phyloP scores from a whole-genome alignment of 2,329 filamentous ascomycete species.

The Atkinsonella hypoxylon region DNA sequence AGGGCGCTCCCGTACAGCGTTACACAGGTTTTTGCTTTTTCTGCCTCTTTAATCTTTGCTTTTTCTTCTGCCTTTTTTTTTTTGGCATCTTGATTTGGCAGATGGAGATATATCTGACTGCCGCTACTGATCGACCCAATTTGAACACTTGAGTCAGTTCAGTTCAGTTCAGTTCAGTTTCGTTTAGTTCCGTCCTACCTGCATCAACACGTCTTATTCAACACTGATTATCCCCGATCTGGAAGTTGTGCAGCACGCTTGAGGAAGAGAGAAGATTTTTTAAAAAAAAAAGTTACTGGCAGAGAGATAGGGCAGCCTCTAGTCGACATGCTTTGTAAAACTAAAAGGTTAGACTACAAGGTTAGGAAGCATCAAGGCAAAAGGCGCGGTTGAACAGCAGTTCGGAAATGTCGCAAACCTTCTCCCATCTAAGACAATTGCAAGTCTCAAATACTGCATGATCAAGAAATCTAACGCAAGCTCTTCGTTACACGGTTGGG shows the following conservation, averaged over 20 bases:
- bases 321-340: not conserved
- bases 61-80: not conserved
- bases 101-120: not conserved
- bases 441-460: not conserved
- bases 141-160: not conserved
- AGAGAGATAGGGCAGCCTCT: not conserved
- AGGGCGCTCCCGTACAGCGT: not conserved
- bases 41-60: too few species aligned
- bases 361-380: not conserved
- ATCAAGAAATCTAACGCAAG: not conserved
- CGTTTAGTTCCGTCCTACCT: not conserved
- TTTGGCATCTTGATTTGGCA: not conserved
- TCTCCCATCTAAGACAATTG: constrained; percentile 1
- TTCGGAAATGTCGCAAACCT: not conserved
- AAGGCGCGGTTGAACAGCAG: not conserved
- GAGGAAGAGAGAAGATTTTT: not conserved
- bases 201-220: not conserved
- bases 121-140: not conserved
- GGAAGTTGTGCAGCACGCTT: not conserved
- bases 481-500: not conserved
- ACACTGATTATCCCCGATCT: not conserved
- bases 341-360: not conserved
- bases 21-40: not conserved
- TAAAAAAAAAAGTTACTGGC: not conserved
- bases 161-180: too few species aligned